A percentile compares a stretch with the other conserved stretches of the same genome.
These are phyloP conservation scores for Phyllostachys edulis DNA, from an alignment of 176 grass and related monocot species.

Conservation along the genomic window DNA sequence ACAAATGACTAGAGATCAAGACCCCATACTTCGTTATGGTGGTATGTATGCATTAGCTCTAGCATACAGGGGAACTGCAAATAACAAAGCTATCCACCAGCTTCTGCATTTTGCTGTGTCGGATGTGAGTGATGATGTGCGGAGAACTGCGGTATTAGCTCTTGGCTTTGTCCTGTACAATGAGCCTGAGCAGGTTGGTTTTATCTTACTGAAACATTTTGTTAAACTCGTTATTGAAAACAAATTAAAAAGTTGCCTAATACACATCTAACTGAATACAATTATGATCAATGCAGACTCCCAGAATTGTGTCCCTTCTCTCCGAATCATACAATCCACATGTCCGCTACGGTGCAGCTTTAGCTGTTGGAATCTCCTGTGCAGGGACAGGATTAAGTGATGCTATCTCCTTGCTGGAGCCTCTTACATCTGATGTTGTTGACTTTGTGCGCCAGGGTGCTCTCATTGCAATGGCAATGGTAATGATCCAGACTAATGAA, in stretches of 20 bases:
- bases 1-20: constrained; percentile 98
- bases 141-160: constrained; percentile 92
- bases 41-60: constrained; percentile 98
- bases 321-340: constrained; percentile 99
- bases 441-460: constrained; percentile 98
- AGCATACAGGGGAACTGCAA: constrained; percentile 93
- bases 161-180: constrained; percentile 99
- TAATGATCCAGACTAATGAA: constrained; percentile 98
- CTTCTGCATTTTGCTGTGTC: constrained; percentile 98
- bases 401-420: constrained; percentile 97
- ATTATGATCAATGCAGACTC: constrained; percentile 75
- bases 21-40: constrained; percentile 98
- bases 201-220: not conserved
- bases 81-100: constrained; percentile 99
- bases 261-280: too few species aligned
- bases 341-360: constrained; percentile 96
- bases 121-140: constrained; percentile 98
- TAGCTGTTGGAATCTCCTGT: constrained; percentile 98
- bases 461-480: constrained; percentile 99
- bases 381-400: constrained; percentile 92
- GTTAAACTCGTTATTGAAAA: not conserved
- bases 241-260: not conserved
- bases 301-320: constrained; percentile 94
- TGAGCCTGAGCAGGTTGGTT: constrained; percentile 79
- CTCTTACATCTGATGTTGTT: constrained; percentile 96